Conservation (phyloP, 192 early-diverging fungal species). For the Entomortierella chlamydospora region DNA sequence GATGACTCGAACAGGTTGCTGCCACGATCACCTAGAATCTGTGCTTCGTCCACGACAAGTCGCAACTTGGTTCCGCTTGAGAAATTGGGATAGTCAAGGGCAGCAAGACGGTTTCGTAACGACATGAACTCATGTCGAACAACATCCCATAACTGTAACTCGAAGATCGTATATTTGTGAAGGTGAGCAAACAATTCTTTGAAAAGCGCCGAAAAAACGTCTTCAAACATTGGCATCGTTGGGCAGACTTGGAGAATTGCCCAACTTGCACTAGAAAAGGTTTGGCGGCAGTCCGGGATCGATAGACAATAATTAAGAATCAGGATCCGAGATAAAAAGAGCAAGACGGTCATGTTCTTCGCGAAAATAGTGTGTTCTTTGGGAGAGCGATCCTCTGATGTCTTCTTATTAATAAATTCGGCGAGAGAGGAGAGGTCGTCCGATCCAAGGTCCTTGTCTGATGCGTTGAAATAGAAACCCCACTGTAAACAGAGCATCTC, state of each 20-base stretch:
- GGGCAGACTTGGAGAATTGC: constrained; percentile 29
- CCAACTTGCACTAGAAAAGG: constrained; percentile 27
- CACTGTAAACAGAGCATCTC: constrained; percentile 37
- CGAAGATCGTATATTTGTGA: not conserved
- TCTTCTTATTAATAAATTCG: not conserved
- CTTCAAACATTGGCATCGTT: no score
- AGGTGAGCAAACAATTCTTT: not conserved
- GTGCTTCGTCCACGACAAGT: constrained; percentile 30
- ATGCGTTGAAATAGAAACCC: constrained; percentile 35
- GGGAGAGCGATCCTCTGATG: not conserved
- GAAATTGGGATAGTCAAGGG: constrained; percentile 20
- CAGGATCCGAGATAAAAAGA: constrained; percentile 30
- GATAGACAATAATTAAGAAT: constrained; percentile 26
- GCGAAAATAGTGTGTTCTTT: constrained; percentile 19
- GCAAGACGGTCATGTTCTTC: constrained; percentile 17
- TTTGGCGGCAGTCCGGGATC: constrained; percentile 9
- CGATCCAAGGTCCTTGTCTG: constrained; percentile 4
- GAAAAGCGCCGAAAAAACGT: constrained; percentile 5
- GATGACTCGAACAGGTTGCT: constrained; percentile 12
- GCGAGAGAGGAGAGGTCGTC: constrained; percentile 11
- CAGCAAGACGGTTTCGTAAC: constrained; percentile 8
- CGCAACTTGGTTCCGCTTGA: constrained; percentile 8
- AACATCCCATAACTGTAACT: not conserved
- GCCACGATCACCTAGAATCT: constrained; percentile 24
- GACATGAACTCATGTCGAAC: constrained; percentile 9